Conservation (phyloP, 805 yeast genomes). For the Yamadazyma sp. region DNA sequence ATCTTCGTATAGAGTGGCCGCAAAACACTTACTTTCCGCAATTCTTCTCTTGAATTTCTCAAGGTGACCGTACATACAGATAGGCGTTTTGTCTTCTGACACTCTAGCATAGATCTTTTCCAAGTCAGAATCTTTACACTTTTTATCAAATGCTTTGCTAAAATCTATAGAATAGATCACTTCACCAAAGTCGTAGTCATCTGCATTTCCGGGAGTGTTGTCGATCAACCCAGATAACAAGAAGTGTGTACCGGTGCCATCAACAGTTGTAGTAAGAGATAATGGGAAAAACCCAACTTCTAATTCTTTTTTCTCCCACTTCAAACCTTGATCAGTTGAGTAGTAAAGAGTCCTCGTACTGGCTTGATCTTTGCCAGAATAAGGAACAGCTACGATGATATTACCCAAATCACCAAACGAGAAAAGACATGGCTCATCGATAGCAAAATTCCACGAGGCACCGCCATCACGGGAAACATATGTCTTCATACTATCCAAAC, state of each 20-base stretch:
- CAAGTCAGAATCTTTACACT: constrained; percentile 52
- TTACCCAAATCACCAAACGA: constrained; percentile 81
- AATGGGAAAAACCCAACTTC: constrained; percentile 43
- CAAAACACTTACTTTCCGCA: constrained; percentile 62
- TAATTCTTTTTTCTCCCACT: constrained; percentile 58
- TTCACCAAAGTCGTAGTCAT: constrained; percentile 16
- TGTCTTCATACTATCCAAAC: constrained; percentile 35
- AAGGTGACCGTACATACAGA: constrained; percentile 69
- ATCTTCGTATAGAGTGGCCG: constrained; percentile 47
- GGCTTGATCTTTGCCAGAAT: constrained; percentile 21
- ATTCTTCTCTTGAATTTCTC: constrained; percentile 67
- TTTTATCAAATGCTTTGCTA: constrained; percentile 48
- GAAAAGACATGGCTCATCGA: constrained; percentile 52
- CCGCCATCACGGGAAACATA: constrained; percentile 80
- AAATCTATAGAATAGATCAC: constrained; percentile 52
- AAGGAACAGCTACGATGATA: constrained; percentile 60
- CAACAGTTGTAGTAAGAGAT: constrained; percentile 56
- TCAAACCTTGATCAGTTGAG: constrained; percentile 71
- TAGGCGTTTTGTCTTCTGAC: constrained; percentile 29
- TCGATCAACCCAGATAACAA: constrained; percentile 45
- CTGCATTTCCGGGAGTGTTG: constrained; percentile 11
- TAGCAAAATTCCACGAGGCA: constrained; percentile 58
- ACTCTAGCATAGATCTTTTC: constrained; percentile 63
- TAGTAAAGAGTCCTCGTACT: constrained; percentile 38
- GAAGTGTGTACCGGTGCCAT: constrained; percentile 66